These are phyloP conservation scores for Aquilaria malaccensis DNA, from an alignment of 345 rosid genomes.

Conservation along the genomic window DNA sequence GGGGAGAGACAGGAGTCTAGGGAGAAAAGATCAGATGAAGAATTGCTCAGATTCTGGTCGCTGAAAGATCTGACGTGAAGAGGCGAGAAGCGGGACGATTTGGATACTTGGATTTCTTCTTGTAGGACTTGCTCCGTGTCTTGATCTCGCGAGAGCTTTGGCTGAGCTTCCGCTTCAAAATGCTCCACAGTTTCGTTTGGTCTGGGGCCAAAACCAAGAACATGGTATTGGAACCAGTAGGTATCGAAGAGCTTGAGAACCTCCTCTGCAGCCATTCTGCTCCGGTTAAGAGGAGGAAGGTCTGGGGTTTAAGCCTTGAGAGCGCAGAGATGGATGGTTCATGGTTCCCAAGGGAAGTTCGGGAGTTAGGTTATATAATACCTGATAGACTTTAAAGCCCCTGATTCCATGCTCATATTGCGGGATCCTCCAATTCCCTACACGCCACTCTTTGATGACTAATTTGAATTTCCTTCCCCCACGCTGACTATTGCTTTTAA, in stretches of 20 bases:
- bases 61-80: slow-evolving; percentile 35
- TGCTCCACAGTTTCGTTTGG: too few species aligned
- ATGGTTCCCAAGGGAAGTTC: neutral
- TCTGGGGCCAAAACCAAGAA: slow-evolving; percentile 13
- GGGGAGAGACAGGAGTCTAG: slow-evolving; percentile 38
- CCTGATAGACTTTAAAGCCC: slow-evolving; percentile 10
- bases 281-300: too few species aligned
- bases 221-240: slow-evolving; percentile 38
- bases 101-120: slow-evolving; percentile 8
- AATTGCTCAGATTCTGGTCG: slow-evolving; percentile 34
- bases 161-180: too few species aligned
- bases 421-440: neutral
- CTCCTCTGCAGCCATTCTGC: slow-evolving; percentile 32
- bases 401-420: slow-evolving; percentile 7
- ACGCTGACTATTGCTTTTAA: too few species aligned
- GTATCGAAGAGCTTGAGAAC: slow-evolving; percentile 33
- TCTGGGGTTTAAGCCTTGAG: neutral
- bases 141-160: neutral
- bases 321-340: neutral
- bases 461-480: neutral
- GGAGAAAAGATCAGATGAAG: slow-evolving; percentile 19
- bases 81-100: slow-evolving; percentile 10
- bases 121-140: slow-evolving; percentile 17
- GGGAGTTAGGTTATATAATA: neutral
- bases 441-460: neutral